phyloP scores from a whole-genome alignment of 1,139 yeast genomes.

The Taphrina pruni region DNA sequence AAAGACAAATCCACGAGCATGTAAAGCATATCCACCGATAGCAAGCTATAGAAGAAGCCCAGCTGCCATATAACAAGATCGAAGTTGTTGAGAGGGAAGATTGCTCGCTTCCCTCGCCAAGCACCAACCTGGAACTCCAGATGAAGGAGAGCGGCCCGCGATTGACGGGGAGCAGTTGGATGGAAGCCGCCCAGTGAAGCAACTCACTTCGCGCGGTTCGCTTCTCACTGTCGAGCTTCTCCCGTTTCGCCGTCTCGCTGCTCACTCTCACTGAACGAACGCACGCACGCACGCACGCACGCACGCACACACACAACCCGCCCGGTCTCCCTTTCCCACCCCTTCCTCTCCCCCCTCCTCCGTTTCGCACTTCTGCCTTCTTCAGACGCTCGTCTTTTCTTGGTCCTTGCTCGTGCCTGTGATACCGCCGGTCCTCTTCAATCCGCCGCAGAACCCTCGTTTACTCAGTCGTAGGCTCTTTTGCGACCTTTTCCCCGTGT shows the following conservation, averaged over 20 bases:
- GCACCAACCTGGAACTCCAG: too few species aligned
- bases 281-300: not conserved
- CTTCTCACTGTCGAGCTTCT: constrained; percentile 1
- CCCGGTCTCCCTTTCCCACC: not conserved
- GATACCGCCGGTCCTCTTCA: constrained; percentile 1
- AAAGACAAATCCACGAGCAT: too few species aligned
- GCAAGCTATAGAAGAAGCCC: too few species aligned
- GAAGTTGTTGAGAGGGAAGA: too few species aligned
- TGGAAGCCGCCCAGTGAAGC: too few species aligned
- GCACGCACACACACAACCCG: not conserved
- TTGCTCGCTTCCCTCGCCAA: too few species aligned
- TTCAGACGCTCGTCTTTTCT: constrained; percentile 1
- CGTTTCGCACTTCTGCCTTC: constrained; percentile 1
- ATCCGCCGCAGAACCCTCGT: constrained; percentile 5
- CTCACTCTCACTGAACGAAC: not conserved
- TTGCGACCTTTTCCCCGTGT: not conserved
- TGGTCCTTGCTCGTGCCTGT: not conserved
- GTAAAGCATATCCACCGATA: too few species aligned
- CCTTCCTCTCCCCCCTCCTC: not conserved
- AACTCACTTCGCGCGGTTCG: not conserved
- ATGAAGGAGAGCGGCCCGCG: too few species aligned
- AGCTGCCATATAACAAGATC: too few species aligned
- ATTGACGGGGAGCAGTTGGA: too few species aligned
- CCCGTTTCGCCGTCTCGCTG: constrained; percentile 21
- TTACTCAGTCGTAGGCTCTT: constrained; percentile 21